Percentiles rank a stretch among this genome's conserved stretches.
Evolutionary conservation across 768 basidiomycete species (phyloP).

Genomic region (Podaxis mareebaensis): DNA sequence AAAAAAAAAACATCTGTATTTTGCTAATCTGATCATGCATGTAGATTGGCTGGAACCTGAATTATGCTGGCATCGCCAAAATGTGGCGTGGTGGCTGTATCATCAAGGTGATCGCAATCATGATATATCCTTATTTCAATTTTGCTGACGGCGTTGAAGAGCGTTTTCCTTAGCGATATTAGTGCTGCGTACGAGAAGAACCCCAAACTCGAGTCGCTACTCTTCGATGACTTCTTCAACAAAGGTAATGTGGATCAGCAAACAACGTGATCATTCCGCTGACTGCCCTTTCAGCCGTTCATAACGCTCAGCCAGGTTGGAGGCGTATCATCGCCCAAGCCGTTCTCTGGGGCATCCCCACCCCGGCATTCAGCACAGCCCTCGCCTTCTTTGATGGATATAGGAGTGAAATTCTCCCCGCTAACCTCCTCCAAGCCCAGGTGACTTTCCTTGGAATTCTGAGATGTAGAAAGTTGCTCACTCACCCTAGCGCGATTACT

Average conservation of each 20-base stretch:
- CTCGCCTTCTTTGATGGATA: slow-evolving; percentile 99
- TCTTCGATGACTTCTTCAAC: slow-evolving; percentile 98
- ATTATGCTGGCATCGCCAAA: slow-evolving; percentile 95
- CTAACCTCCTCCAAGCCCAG: slow-evolving; percentile 94
- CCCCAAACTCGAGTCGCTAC: slow-evolving; percentile 80
- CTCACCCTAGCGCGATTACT: slow-evolving; percentile 83
- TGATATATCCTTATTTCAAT: neutral
- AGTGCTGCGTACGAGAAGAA: slow-evolving; percentile 89
- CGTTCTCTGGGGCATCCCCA: slow-evolving; percentile 96
- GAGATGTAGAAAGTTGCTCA: neutral
- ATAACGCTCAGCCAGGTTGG: slow-evolving; percentile 97
- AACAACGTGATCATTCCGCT: neutral
- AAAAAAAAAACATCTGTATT: neutral
- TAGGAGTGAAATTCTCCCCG: slow-evolving; percentile 91
- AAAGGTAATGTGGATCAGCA: slow-evolving; percentile 51
- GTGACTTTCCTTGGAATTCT: slow-evolving; percentile 33
- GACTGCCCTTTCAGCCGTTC: slow-evolving; percentile 57
- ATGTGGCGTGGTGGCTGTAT: slow-evolving; percentile 99
- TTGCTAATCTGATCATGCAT: neutral
- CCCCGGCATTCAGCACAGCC: slow-evolving; percentile 97
- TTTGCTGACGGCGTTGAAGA: slow-evolving; percentile 35
- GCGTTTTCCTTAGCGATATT: slow-evolving; percentile 94
- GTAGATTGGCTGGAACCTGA: slow-evolving; percentile 85
- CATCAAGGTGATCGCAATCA: slow-evolving; percentile 64
- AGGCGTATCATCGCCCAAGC: slow-evolving; percentile 95